Base-by-base conservation (phyloP, 2,329 filamentous ascomycete species). In the Piedraia hortae region DNA sequence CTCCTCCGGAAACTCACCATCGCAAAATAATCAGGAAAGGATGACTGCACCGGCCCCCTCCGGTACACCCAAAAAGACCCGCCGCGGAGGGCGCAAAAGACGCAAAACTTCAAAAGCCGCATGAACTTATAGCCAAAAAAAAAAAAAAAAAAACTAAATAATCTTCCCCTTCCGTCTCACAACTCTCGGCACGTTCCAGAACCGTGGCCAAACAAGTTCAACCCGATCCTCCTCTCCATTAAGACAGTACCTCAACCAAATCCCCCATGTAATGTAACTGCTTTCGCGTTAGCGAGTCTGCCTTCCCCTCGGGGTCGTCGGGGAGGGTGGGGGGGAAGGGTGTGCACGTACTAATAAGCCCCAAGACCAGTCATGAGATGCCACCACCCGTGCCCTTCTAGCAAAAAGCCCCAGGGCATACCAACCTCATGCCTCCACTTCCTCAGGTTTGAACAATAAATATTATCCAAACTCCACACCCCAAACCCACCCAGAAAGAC, bases 341-440 rank as follows among this genome's bases (percentile, higher is more conserved):
- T n/a, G n/a, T n/a, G 19, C 14, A 34, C 30, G 15, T 18, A 28
- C 52, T 69, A 71, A 43, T 88, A 88, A n/a, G 74, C 74, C 41
- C 75, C 75, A 16, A 68, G 51, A 7, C 74, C 74, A 1, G 75
- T 85, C 56, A 82, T 66, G 16, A 82, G 38, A 46, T 82, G 74
- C 66, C 66, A 72, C 65, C 66, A 71, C 6, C 66, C 66, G 42
- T 73, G 67, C 1, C 65, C 65, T 36, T 73, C 67, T 1, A 85
- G 54, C 4, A 85, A 29, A 8, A 80, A 53, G 1, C 73, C 71
- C 73, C 75, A 85, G 0, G 75, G 77, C 31, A 88, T 51, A 7
- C 71, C 66, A 14, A 85, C 46, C 20, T 59, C 45, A 23, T 64
- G 58, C 24, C 75, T 58, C 62, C 65, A 74, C 19, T 39, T 41